A percentile compares a stretch with the other conserved stretches of the same genome.
Conservation (phyloP, 140 eudicot species). For the Oenanthe javanica region DNA sequence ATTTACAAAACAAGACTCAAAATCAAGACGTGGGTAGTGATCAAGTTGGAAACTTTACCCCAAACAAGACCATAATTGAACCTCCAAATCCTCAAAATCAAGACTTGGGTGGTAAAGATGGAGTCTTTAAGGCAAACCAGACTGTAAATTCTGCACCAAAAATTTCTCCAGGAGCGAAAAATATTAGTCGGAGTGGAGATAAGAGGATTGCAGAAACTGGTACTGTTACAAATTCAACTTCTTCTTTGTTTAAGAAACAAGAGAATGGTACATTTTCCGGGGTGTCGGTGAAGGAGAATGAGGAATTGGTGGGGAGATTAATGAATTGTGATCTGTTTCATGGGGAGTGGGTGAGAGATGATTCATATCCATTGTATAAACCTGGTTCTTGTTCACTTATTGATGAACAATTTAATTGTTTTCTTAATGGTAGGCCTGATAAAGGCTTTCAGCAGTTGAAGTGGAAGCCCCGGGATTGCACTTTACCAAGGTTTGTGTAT, state of each 20-base stretch:
- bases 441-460: constrained; percentile 49
- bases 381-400: constrained; percentile 80
- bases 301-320: constrained; percentile 33
- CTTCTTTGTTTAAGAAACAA: constrained; percentile 28
- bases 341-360: constrained; percentile 88
- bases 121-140: constrained; percentile 18
- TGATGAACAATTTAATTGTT: constrained; percentile 78
- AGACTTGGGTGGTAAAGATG: background rate
- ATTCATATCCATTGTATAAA: constrained; percentile 68
- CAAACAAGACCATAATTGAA: background rate
- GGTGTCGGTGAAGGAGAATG: constrained; percentile 9
- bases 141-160: constrained; percentile 1
- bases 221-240: constrained; percentile 21
- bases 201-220: constrained; percentile 24
- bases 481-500: constrained; percentile 61
- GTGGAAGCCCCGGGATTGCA: constrained; percentile 83
- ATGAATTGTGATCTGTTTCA: constrained; percentile 62
- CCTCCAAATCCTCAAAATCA: background rate
- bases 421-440: constrained; percentile 85
- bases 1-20: constrained; percentile 28
- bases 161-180: constrained; percentile 11
- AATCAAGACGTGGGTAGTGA: constrained; percentile 16
- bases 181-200: constrained; percentile 16
- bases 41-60: constrained; percentile 25
- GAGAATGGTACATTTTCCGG: constrained; percentile 17